Percentiles rank a stretch among this genome's conserved stretches.
Conservation (phyloP, 148 eudicot genomes). For the Heliamphora exappendiculata region DNA sequence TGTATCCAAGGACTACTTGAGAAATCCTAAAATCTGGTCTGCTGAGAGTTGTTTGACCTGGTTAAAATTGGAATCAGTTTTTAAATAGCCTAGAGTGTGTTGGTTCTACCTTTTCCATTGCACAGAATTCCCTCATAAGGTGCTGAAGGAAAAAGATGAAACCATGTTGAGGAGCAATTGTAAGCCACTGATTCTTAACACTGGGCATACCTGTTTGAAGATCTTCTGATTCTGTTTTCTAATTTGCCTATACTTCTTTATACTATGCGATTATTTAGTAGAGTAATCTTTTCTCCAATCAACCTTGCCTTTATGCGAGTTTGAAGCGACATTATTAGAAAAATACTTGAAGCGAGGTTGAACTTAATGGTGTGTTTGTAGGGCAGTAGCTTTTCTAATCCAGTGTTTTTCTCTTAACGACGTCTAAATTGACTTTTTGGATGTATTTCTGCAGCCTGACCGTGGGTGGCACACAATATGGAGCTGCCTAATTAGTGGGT, state of each 20-base stretch:
- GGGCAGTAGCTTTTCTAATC: background rate
- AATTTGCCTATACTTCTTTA: background rate
- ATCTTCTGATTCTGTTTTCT: background rate
- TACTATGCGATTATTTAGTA: background rate
- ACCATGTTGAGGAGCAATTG: background rate
- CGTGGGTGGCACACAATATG: slow-evolving; percentile 77
- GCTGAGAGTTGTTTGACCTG: background rate
- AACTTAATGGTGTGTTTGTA: background rate
- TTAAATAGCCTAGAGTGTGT: background rate
- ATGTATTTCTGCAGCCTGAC: slow-evolving; percentile 41
- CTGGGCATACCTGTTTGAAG: background rate
- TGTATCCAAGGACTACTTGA: background rate
- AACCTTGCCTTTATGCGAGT: background rate
- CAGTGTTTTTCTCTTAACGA: background rate
- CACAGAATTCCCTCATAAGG: background rate
- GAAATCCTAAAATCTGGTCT: background rate
- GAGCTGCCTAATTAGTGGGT: slow-evolving; percentile 65
- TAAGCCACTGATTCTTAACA: background rate
- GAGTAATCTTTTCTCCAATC: background rate
- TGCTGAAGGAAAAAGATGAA: background rate
- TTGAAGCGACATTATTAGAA: background rate
- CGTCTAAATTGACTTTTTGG: slow-evolving; percentile 1
- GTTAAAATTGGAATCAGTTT: background rate
- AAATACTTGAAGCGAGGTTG: background rate
- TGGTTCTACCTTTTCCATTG: background rate